A percentile compares a stretch with the other conserved stretches of the same genome.
These are phyloP conservation scores for Tremella fuciformis DNA, from an alignment of 768 basidiomycete genomes.

Conservation along the genomic window DNA sequence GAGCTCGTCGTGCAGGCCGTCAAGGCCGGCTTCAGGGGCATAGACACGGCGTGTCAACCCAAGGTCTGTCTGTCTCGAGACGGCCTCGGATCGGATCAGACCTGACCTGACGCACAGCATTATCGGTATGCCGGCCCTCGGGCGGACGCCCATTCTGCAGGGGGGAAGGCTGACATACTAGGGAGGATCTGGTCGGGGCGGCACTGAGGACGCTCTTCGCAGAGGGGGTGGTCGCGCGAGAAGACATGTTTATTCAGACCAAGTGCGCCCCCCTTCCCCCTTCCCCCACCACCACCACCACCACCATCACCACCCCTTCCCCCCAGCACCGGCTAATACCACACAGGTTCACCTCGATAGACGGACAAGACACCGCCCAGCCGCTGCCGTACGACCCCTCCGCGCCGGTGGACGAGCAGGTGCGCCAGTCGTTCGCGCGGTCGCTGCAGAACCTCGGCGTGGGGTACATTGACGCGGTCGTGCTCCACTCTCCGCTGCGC, in stretches of 20 bases:
- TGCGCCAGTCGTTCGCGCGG: slow-evolving; percentile 61
- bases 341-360: slow-evolving; percentile 68
- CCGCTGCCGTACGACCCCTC: slow-evolving; percentile 71
- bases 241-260: slow-evolving; percentile 74
- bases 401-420: slow-evolving; percentile 60
- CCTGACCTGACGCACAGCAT: slow-evolving; percentile 59
- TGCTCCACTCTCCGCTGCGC: slow-evolving; percentile 72
- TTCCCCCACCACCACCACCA: background rate
- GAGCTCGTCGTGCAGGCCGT: slow-evolving; percentile 69
- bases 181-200: slow-evolving; percentile 76
- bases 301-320: too few relatives aligned
- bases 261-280: slow-evolving; percentile 57
- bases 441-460: slow-evolving; percentile 71
- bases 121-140: slow-evolving; percentile 27
- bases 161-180: slow-evolving; percentile 38
- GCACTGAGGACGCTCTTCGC: slow-evolving; percentile 61
- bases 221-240: slow-evolving; percentile 62
- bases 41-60: slow-evolving; percentile 69
- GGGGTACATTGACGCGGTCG: slow-evolving; percentile 70
- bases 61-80: slow-evolving; percentile 48
- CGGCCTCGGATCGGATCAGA: too few relatives aligned
- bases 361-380: slow-evolving; percentile 67
- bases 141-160: background rate
- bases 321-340: background rate
- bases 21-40: slow-evolving; percentile 70